Percentiles rank a stretch among this genome's conserved stretches.
These are phyloP conservation scores for Leccinum broughii DNA, from an alignment of 768 basidiomycete species.

Conservation along the genomic window DNA sequence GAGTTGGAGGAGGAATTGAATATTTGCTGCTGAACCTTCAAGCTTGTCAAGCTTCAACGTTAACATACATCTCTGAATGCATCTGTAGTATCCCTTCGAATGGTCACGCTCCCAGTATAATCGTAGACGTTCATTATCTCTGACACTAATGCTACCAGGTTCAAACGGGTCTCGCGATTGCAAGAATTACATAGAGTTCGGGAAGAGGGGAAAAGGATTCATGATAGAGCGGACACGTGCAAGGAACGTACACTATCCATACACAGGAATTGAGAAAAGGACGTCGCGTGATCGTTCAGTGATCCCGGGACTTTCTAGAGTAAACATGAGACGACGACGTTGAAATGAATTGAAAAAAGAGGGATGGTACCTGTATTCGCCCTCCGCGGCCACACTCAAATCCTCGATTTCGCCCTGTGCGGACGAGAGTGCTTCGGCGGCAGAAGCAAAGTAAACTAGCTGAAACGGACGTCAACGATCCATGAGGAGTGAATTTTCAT, in stretches of 20 bases:
- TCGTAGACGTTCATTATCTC: background rate
- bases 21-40: too few species aligned
- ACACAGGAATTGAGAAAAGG: slow-evolving; percentile 8
- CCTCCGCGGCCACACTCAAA: slow-evolving; percentile 88
- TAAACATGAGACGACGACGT: slow-evolving; percentile 5
- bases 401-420: slow-evolving; percentile 94
- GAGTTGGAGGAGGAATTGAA: too few species aligned
- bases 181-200: slow-evolving; percentile 11
- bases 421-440: slow-evolving; percentile 77
- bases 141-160: background rate
- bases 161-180: slow-evolving; percentile 9
- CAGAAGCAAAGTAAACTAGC: slow-evolving; percentile 70
- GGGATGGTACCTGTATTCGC: slow-evolving; percentile 76
- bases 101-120: background rate
- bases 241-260: slow-evolving; percentile 7
- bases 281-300: slow-evolving; percentile 46
- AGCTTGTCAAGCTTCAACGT: too few species aligned
- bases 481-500: background rate
- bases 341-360: background rate
- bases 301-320: slow-evolving; percentile 83
- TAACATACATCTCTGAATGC: too few species aligned
- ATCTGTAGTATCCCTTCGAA: too few species aligned
- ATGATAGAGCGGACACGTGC: slow-evolving; percentile 5
- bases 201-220: slow-evolving; percentile 12
- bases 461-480: slow-evolving; percentile 32